Conservation (phyloP, 805 yeast species). For the Brettanomyces sp. region DNA sequence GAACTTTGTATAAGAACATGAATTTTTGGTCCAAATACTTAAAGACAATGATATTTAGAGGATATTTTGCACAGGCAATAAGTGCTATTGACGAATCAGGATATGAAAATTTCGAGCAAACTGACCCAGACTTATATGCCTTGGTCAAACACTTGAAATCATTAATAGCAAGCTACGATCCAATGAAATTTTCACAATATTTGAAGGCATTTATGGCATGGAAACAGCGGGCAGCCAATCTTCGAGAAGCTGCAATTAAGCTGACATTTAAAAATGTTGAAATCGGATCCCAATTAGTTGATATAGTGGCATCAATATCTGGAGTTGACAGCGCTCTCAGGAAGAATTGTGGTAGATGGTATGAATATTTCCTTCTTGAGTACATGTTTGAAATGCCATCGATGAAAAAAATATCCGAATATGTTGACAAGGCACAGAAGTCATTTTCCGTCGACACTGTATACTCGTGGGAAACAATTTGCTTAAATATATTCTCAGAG, state of each 20-base stretch:
- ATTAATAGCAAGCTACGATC: conserved; percentile 31
- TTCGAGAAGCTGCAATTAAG: conserved; percentile 32
- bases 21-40: conserved; percentile 56
- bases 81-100: conserved; percentile 35
- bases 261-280: conserved; percentile 20
- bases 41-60: conserved; percentile 49
- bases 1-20: conserved; percentile 35
- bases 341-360: conserved; percentile 52
- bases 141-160: conserved; percentile 33
- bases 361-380: conserved; percentile 41
- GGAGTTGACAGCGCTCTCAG: conserved; percentile 42
- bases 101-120: conserved; percentile 29
- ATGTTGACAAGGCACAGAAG: conserved; percentile 27
- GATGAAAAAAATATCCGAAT: conserved; percentile 30
- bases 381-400: conserved; percentile 51
- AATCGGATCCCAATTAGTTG: conserved; percentile 29
- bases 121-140: conserved; percentile 22
- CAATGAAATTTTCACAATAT: conserved; percentile 24
- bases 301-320: conserved; percentile 33
- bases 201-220: conserved; percentile 36
- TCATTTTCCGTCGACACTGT: conserved; percentile 28
- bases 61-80: conserved; percentile 48
- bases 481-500: conserved; percentile 46
- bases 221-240: conserved; percentile 41
- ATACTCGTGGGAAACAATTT: conserved; percentile 44